Conservation (phyloP, 768 basidiomycete species). For the Amanita rimosa region DNA sequence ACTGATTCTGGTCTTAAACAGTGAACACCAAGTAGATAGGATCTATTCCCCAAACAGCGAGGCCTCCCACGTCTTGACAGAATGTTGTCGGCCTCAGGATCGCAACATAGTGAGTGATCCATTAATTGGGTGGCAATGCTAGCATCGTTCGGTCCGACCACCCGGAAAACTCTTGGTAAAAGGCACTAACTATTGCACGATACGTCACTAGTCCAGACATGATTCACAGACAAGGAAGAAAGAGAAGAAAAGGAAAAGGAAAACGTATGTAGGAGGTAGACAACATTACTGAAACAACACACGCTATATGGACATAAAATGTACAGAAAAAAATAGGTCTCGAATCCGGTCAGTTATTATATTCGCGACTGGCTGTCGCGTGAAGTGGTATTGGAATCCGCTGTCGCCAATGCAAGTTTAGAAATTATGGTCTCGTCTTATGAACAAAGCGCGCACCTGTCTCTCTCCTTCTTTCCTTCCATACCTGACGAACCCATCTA, state of each 20-base stretch:
- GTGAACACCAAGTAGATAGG: neutral
- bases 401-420: neutral
- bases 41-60: neutral
- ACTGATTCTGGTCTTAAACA: neutral
- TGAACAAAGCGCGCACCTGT: slow-evolving; percentile 22
- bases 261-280: neutral
- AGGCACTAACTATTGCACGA: neutral
- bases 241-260: no score
- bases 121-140: neutral
- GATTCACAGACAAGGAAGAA: neutral
- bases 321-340: neutral
- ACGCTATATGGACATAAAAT: slow-evolving; percentile 4
- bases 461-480: slow-evolving; percentile 40
- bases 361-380: neutral
- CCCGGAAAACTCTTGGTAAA: neutral
- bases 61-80: neutral
- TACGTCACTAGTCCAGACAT: neutral
- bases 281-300: neutral
- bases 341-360: neutral
- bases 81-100: neutral
- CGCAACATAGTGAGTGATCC: no score
- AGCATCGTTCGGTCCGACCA: neutral
- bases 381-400: neutral
- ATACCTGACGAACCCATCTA: slow-evolving; percentile 78
- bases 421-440: neutral